Evolutionary conservation across 164 flowering plant genomes (phyloP).

Genomic region (Berberis vulgaris): DNA sequence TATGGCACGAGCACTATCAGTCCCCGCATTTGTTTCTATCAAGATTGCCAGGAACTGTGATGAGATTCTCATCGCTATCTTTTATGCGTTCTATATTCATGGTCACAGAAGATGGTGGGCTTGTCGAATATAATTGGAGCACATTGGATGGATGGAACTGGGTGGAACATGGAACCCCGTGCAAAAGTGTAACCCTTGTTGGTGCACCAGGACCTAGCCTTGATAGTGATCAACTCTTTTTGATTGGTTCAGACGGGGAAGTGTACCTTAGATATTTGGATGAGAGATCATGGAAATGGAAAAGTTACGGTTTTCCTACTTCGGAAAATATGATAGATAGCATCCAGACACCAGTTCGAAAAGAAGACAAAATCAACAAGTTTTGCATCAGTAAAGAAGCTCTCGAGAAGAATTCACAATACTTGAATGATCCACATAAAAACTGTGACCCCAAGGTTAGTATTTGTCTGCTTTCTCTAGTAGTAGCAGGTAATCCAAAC

Average conservation of each 20-base stretch:
- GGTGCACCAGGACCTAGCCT: conserved; percentile 74
- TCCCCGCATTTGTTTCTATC: conserved; percentile 76
- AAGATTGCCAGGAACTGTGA: conserved; percentile 51
- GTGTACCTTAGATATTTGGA: conserved; percentile 65
- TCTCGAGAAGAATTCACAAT: conserved; percentile 8
- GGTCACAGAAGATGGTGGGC: conserved; percentile 65
- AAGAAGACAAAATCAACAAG: conserved; percentile 7
- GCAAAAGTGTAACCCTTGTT: conserved; percentile 39
- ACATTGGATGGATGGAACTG: conserved; percentile 73
- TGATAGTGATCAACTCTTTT: conserved; percentile 46
- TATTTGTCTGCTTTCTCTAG: background rate
- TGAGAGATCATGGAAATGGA: conserved; percentile 66
- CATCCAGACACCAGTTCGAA: conserved; percentile 6
- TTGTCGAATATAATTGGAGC: conserved; percentile 74
- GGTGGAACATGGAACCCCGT: conserved; percentile 84
- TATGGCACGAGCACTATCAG: conserved; percentile 86
- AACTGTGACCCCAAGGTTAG: conserved; percentile 67
- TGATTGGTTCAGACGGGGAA: conserved; percentile 76
- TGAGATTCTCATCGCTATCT: conserved; percentile 44
- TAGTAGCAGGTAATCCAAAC: background rate
- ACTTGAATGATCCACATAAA: conserved; percentile 7
- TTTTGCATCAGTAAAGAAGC: conserved; percentile 22
- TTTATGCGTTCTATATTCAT: conserved; percentile 69
- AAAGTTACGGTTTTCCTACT: conserved; percentile 47
- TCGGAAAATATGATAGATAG: conserved; percentile 10